Evolutionary conservation across 108 stramenopile genomes (phyloP), one percentile per base, ranked within the genome.

Genomic region (Conticribra guillardii): DNA sequence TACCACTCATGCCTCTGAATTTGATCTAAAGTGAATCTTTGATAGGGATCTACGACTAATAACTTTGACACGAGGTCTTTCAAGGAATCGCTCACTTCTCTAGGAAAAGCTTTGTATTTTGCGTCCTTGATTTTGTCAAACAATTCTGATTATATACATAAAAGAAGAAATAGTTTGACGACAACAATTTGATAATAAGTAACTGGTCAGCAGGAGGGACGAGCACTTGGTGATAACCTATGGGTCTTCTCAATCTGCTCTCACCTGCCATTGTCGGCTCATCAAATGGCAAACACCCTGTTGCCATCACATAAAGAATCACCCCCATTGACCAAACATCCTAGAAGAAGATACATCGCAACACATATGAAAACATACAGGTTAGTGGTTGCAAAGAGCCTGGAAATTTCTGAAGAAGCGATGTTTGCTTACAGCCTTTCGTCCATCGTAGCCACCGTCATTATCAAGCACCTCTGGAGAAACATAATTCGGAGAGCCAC

Each of bases 401-500:
- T 16, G 11, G n/a, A n/a, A n/a, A n/a, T n/a, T n/a, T n/a, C n/a
- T n/a, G n/a, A n/a, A n/a, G n/a, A n/a, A n/a, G 37, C 5, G 11
- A 41, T 9, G 11, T 9, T 9, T 41, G 11, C 37, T 41, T 41
- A 41, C 37, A 53, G 71, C 33, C 37, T 65, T 73, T 17, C 85
- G 52, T 17, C 94, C 94, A 67, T 93, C 92, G 68, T 95, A 95
- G 8, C 92, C 90, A 73, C 90, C 92, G 46, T 88, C 77, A 59
- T 88, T 88, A 3, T 75, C 71, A 30, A 95, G 76, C 1, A 95
- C 90, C 76, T 95, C 85, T 4, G 89, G 88, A 5, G 84, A 75
- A 14, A 95, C 94, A 73, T 95, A 95, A 54, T 92, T 92, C 17
- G 94, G 94, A 46, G 91, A 87, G 24, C 92, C 91, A 50, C 92